Percentiles rank a stretch among this genome's conserved stretches.
These are phyloP conservation scores for Alternaria brassicicola DNA, from an alignment of 2,329 filamentous ascomycete species.

Conservation along the genomic window DNA sequence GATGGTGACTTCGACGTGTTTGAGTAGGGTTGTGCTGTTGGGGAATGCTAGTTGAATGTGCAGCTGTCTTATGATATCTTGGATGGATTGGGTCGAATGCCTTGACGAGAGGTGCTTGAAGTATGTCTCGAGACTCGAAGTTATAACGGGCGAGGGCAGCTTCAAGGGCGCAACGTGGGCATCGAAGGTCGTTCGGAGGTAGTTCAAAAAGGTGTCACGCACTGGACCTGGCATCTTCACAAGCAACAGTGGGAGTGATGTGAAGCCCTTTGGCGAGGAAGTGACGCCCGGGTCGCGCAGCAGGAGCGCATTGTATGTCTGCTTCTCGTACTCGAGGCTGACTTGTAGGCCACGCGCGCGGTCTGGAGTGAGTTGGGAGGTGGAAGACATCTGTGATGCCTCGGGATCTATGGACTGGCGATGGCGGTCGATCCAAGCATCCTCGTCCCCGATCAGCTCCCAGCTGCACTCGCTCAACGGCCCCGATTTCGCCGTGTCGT, in stretches of 20 bases:
- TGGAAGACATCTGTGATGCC: constrained; percentile 34
- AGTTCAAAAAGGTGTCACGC: constrained; percentile 56
- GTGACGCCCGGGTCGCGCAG: constrained; percentile 48
- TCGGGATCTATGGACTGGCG: constrained; percentile 42
- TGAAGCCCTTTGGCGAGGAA: constrained; percentile 48
- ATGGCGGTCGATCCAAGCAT: constrained; percentile 48
- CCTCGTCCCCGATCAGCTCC: constrained; percentile 52
- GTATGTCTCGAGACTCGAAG: constrained; percentile 57
- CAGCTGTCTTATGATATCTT: constrained; percentile 42
- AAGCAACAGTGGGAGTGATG: constrained; percentile 57
- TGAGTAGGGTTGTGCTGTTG: constrained; percentile 40
- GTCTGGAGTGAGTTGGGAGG: constrained; percentile 16
- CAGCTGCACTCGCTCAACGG: constrained; percentile 56
- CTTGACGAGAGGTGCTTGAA: constrained; percentile 62
- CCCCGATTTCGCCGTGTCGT: constrained; percentile 54
- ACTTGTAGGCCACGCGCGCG: constrained; percentile 55
- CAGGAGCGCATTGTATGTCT: constrained; percentile 58
- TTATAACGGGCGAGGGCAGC: constrained; percentile 54
- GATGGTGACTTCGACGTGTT: constrained; percentile 54
- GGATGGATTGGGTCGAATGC: constrained; percentile 38
- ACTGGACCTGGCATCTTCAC: constrained; percentile 58
- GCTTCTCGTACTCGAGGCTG: constrained; percentile 57
- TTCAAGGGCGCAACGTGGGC: constrained; percentile 54
- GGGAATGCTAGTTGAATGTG: constrained; percentile 47
- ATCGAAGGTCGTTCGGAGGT: constrained; percentile 59